These are phyloP conservation scores for Gastrolobium villosum DNA, from an alignment of 306 rosid genomes.

Conservation along the genomic window DNA sequence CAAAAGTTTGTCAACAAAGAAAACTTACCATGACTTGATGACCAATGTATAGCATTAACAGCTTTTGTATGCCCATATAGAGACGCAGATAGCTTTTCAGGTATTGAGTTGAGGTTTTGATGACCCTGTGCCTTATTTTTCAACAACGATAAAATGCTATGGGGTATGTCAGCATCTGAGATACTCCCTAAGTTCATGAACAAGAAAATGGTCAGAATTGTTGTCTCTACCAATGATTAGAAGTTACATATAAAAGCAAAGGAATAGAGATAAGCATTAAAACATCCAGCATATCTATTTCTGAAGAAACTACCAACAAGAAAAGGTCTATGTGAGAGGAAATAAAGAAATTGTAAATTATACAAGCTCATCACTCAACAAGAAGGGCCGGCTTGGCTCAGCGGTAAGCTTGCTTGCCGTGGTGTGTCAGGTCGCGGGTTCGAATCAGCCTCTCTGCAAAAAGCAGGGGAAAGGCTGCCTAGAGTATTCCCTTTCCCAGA, in stretches of 20 bases:
- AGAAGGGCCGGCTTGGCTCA: no score
- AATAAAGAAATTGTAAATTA: slow-evolving; percentile 32
- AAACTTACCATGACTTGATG: slow-evolving; percentile 72
- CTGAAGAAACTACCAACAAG: slow-evolving; percentile 24
- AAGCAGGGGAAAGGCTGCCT: no score
- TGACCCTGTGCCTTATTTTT: slow-evolving; percentile 59
- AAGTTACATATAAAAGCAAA: slow-evolving; percentile 26
- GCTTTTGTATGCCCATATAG: slow-evolving; percentile 72
- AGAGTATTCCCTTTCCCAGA: no score
- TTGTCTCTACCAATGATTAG: slow-evolving; percentile 24
- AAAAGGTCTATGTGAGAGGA: slow-evolving; percentile 9
- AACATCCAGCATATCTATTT: slow-evolving; percentile 10
- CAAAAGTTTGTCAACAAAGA: slow-evolving; percentile 34
- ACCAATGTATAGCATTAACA: slow-evolving; percentile 85
- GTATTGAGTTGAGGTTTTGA: slow-evolving; percentile 43
- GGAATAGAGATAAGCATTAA: background rate
- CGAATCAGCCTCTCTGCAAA: no score
- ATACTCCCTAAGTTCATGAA: slow-evolving; percentile 65
- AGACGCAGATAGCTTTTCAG: slow-evolving; percentile 62
- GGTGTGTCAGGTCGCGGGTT: no score
- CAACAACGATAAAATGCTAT: slow-evolving; percentile 62
- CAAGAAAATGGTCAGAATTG: slow-evolving; percentile 37
- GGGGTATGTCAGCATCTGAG: slow-evolving; percentile 64
- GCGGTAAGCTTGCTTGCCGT: no score
- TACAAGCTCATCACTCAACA: slow-evolving; percentile 39